These are phyloP conservation scores for Gnomoniopsis smithogilvyi DNA, from an alignment of 2,329 filamentous ascomycete genomes.

Conservation along the genomic window DNA sequence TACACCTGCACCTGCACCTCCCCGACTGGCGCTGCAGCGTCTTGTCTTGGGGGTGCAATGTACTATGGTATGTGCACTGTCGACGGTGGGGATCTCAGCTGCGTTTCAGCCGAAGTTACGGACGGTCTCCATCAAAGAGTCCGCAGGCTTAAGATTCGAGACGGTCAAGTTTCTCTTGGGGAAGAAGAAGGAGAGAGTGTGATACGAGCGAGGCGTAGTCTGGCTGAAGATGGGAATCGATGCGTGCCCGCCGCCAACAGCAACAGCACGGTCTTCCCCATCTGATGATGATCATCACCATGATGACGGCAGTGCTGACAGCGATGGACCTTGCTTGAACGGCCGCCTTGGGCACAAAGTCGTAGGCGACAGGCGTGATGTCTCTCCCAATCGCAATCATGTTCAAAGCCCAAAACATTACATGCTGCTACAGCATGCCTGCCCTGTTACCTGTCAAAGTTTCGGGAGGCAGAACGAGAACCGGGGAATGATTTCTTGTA, in stretches of 20 bases:
- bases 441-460: neutral
- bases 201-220: neutral
- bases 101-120: constrained; percentile 12
- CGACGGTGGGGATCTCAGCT: neutral
- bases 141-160: neutral
- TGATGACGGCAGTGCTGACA: neutral
- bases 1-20: no score
- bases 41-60: neutral
- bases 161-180: neutral
- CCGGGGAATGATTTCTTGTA: neutral
- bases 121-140: neutral
- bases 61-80: neutral
- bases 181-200: neutral
- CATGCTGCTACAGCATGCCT: neutral
- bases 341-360: neutral
- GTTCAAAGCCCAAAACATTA: no score
- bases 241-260: neutral
- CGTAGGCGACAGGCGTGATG: no score
- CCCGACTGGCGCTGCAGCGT: neutral
- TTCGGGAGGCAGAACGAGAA: neutral
- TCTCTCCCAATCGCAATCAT: no score
- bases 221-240: neutral
- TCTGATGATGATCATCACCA: neutral
- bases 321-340: neutral
- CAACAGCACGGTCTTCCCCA: no score